Evolutionary conservation across 2,329 filamentous ascomycete species (phyloP).

Genomic region (Ophiostoma montium): DNA sequence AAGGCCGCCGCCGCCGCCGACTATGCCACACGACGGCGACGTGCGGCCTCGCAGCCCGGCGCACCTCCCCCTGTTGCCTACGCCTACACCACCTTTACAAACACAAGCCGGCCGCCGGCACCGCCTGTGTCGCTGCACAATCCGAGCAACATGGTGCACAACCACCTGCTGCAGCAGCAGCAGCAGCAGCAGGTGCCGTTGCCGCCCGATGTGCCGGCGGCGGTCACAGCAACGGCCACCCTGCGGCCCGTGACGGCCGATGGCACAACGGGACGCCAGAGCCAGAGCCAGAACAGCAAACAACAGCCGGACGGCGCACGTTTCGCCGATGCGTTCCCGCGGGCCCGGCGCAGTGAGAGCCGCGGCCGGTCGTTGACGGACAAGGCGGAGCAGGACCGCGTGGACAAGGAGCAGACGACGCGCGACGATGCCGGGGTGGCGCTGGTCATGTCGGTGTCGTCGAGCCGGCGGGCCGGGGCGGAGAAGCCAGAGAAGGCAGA

Average conservation of each 20-base stretch:
- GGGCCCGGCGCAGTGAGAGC: neutral
- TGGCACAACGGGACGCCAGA: neutral
- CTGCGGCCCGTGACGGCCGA: neutral
- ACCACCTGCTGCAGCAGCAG: neutral
- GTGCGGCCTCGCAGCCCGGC: no score
- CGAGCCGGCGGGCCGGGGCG: neutral
- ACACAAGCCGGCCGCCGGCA: constrained; percentile 5
- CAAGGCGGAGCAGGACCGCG: neutral
- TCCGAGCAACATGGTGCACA: neutral
- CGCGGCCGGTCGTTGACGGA: neutral
- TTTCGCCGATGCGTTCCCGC: neutral
- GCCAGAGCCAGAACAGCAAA: neutral
- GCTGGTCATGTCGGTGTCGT: neutral
- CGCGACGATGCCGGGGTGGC: constrained; percentile 5
- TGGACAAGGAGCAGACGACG: neutral
- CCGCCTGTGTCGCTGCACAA: constrained; percentile 8
- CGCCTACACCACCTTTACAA: constrained; percentile 1
- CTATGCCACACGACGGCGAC: no score
- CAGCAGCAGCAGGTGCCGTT: neutral
- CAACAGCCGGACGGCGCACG: neutral
- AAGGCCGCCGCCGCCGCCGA: no score
- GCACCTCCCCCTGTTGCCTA: no score
- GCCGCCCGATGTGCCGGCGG: no score
- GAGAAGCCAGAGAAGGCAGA: neutral
- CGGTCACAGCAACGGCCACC: no score